These are phyloP conservation scores for Aspergillus cavernicola DNA, from an alignment of 495 filamentous ascomycete genomes.

Conservation along the genomic window DNA sequence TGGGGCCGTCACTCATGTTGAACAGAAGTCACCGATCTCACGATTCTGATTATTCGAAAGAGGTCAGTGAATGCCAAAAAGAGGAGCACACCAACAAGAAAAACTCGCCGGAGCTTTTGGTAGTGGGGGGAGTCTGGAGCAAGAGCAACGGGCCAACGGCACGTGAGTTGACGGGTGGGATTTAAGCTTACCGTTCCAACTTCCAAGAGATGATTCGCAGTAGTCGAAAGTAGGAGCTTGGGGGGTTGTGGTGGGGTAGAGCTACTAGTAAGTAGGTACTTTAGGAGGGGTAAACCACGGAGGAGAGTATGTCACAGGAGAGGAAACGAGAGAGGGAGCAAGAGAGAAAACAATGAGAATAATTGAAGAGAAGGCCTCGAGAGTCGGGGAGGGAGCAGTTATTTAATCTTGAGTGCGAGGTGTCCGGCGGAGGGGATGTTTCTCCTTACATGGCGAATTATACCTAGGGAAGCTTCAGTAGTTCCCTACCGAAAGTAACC, in stretches of 20 bases:
- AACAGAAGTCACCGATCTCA: slow-evolving; percentile 10
- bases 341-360: slow-evolving; percentile 6
- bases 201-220: too few species aligned
- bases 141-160: not conserved
- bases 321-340: slow-evolving; percentile 1
- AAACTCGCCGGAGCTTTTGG: not conserved
- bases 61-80: not conserved
- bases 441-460: slow-evolving; percentile 9
- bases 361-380: slow-evolving; percentile 2
- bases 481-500: too few species aligned
- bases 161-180: slow-evolving; percentile 14
- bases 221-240: too few species aligned
- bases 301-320: not conserved
- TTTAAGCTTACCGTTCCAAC: slow-evolving; percentile 16
- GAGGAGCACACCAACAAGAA: not conserved
- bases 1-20: slow-evolving; percentile 63
- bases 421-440: slow-evolving; percentile 17
- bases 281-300: not conserved
- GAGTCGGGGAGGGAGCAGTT: slow-evolving; percentile 6
- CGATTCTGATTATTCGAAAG: not conserved
- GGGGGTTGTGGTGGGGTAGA: slow-evolving; percentile 6
- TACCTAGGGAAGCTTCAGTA: too few species aligned
- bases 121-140: not conserved
- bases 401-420: slow-evolving; percentile 15
- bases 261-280: too few species aligned